A percentile compares a stretch with the other conserved stretches of the same genome.
Evolutionary conservation across 768 basidiomycete species (phyloP).

Genomic region (Russula earlei): DNA sequence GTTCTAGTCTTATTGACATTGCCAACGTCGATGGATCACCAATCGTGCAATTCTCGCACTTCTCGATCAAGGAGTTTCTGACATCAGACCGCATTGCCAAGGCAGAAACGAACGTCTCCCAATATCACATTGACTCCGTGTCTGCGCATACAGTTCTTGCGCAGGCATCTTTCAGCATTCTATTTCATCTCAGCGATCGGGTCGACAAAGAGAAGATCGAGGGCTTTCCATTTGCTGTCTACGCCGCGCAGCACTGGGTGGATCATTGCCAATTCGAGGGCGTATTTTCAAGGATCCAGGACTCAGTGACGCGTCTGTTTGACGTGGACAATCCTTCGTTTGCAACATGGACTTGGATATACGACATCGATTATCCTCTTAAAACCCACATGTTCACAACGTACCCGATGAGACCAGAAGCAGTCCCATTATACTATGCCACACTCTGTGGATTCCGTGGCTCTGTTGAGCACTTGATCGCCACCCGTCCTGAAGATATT

Average conservation of each 20-base stretch:
- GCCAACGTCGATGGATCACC: neutral
- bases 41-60: neutral
- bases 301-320: neutral
- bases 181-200: neutral
- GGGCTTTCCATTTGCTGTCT: neutral
- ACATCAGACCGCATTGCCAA: neutral
- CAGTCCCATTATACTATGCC: neutral
- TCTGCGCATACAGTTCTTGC: neutral
- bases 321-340: neutral
- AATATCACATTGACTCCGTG: neutral
- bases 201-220: neutral
- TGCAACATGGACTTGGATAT: neutral
- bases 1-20: neutral
- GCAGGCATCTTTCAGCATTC: neutral
- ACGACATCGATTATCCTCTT: neutral
- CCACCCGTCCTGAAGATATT: neutral
- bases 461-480: neutral
- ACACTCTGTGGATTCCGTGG: neutral
- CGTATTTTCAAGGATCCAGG: neutral
- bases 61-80: neutral
- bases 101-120: neutral
- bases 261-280: neutral
- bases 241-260: neutral
- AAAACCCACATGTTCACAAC: neutral
- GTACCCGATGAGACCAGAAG: neutral